Evolutionary conservation across 2,329 filamentous ascomycete species (phyloP), one percentile per base, ranked within the genome.

Genomic region (Aspergillus japonicus): DNA sequence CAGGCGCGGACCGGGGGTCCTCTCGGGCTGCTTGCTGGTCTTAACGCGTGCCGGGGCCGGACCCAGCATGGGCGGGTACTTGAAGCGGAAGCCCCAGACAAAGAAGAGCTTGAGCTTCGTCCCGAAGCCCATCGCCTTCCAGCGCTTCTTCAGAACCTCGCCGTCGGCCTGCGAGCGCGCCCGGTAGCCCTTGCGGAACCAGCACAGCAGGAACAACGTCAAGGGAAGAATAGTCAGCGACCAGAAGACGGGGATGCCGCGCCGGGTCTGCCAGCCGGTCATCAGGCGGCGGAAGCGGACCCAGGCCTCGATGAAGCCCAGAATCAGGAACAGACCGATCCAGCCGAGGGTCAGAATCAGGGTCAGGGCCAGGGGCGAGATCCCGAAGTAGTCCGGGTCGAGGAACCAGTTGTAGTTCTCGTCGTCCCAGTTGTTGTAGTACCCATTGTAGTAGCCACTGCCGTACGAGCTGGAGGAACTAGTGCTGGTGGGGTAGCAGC

Each of bases 221-320:
- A 70, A 35, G 2, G 70, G 64, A 16, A 72, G 60, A 16, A 68
- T 55, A 1, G 62, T 60, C 39, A 73, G 57, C 10, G 64, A 63
- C 71, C 71, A 73, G 52, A 63, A 70, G 10, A 72, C 57, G 1
- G 71, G 71, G 2, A 73, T 47, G 2, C 71, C 71, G n/a, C 71
- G 71, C 1, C 71, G 66, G 3, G 71, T 69, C 50, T 72, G 71
- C 71, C 71, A 73, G 52, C 71, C 71, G 3, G 65, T 71, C 70
- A 72, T 72, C 23, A 73, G 62, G 4, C 71, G 69, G 50, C 70
- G 69, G 61, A 73, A 73, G 19, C 70, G 69, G 5, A 73, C 52
- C 59, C 69, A 73, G 47, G 64, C 67, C 53, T 73, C 71, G 26
- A 73, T 57, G 44, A 73, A 65, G 26, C 71, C 71, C 3, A 64